Evolutionary conservation across 2,329 filamentous ascomycete species (phyloP), one percentile per base, ranked within the genome.

Genomic region (Phyllosticta citriasiana): DNA sequence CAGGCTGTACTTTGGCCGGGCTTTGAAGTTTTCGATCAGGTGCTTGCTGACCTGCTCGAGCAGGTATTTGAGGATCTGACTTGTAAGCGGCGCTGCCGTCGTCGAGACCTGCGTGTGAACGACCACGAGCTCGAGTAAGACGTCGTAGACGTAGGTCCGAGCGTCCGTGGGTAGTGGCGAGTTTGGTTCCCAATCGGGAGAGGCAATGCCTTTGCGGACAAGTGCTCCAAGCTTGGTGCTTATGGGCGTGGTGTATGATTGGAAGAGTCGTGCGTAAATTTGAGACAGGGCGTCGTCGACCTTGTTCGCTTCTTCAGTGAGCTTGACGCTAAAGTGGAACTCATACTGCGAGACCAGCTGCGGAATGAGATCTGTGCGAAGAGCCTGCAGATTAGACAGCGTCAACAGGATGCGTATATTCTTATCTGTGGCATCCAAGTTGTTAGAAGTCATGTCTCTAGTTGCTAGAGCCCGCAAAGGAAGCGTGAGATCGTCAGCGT

Each of bases 341-440:
- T 99, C 94, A 69, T 97, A 99, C 70, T 94, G 88, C 4, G 88
- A 84, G 71, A 96, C 89, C n/a, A 99, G 82, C 66, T 87, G 86
- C 0, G 93, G 93, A 1, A 97, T 89, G 33, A 93, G 84, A 64
- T 94, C 86, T 25, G 85, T 82, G 62, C 91, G 88, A 47, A 99
- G 84, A 25, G 88, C 83, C 69, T 93, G 88, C 63, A 99, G 84
- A 72, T 99, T 99, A 71, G 89, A 94, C 26, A 99, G 81, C 0
- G 94, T 99, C 58, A 99, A 80, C 52, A 99, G 87, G 82, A 97
- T 93, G 65, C 94, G 90, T 57, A 96, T 86, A 67, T 93, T 93
- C 88, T 71, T 67, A 54, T 72, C 71, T 57, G 66, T 67, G 7
- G 73, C 70, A 64, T 76, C 72, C 5, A 75, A 66, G 47, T 65